Conservation (phyloP, 768 basidiomycete genomes). For the Auriscalpium vulgare region DNA sequence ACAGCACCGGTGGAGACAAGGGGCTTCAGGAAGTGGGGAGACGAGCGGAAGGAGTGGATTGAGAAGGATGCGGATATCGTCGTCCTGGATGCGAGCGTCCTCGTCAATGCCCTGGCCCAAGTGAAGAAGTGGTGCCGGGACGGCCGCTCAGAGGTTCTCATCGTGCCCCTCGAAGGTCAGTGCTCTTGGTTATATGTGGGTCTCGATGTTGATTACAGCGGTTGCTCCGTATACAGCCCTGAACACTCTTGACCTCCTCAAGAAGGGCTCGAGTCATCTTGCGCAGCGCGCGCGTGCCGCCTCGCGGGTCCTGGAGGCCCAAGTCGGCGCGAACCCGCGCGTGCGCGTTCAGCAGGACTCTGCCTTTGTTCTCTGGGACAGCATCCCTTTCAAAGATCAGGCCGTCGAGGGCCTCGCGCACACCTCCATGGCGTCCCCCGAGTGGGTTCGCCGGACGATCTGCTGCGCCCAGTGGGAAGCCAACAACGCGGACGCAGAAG, state of each 20-base stretch:
- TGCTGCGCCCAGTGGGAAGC: constrained; percentile 77
- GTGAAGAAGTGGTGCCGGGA: constrained; percentile 80
- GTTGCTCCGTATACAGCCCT: constrained; percentile 45
- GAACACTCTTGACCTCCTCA: constrained; percentile 86
- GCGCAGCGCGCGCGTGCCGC: constrained; percentile 82
- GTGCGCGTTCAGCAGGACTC: constrained; percentile 78
- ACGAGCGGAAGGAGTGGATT: not conserved
- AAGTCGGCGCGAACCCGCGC: constrained; percentile 76
- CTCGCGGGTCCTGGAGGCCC: constrained; percentile 81
- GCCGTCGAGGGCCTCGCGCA: constrained; percentile 15
- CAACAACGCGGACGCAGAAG: constrained; percentile 37
- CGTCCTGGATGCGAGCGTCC: constrained; percentile 75
- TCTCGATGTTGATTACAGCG: constrained; percentile 5
- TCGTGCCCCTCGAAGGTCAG: constrained; percentile 85
- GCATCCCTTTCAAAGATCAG: constrained; percentile 45
- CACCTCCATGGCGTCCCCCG: constrained; percentile 44
- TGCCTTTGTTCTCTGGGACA: constrained; percentile 78
- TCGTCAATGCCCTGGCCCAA: constrained; percentile 68
- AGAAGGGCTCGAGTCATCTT: constrained; percentile 76
- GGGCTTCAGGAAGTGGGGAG: constrained; percentile 1
- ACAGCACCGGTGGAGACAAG: not conserved
- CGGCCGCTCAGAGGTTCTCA: constrained; percentile 67
- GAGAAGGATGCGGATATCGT: constrained; percentile 67
- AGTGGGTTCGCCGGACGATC: constrained; percentile 80
- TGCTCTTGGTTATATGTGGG: constrained; percentile 4